Evolutionary conservation across 345 rosid genomes (phyloP), one percentile per base, ranked within the genome.

Genomic region (Eutrema yunnanense): DNA sequence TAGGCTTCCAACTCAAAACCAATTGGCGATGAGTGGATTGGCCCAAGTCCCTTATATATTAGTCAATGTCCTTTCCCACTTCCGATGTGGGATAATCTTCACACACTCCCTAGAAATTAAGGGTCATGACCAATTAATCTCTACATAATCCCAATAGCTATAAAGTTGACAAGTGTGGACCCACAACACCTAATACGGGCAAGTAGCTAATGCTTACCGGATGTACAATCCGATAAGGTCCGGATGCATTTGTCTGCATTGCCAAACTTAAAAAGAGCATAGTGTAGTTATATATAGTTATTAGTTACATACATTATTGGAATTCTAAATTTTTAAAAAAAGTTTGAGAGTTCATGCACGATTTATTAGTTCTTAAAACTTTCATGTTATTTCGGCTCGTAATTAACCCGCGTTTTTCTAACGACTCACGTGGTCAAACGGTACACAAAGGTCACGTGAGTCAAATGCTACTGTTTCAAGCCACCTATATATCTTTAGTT

Each of bases 371-470:
- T 44, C 26, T 46, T 47, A 16, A 14, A 44, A 29, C 8, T 14
- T 55, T 40, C 58, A 65, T 65, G 71, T 7, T 49, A 9, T 42
- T 19, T 49, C 6, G 30, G 34, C 26, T 22, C 13, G 30, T 26
- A 37, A 37, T 55, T 38, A 14, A 66, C 6, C 2, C 52, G 33
- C 43, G 42, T 54, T 46, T 60, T 34, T 10, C 29, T 53, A 54
- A 63, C 48, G 59, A 48, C 77, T 29, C 61, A 59, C 61, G 57
- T 62, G 57, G 73, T 69, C 58, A 60, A 61, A 69, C 42, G 64
- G 27, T 53, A 58, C 64, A 75, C 38, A 44, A 62, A 75, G 13
- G 59, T 54, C 65, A 75, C 65, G 74, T 69, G 79, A 74, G 26
- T 43, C 61, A 52, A 41, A 71, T 69, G 59, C 10, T 26, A 29